Evolutionary conservation across 805 yeast species (phyloP), one percentile per base, ranked within the genome.

Genomic region (Scheffersomyces ergatensis): DNA sequence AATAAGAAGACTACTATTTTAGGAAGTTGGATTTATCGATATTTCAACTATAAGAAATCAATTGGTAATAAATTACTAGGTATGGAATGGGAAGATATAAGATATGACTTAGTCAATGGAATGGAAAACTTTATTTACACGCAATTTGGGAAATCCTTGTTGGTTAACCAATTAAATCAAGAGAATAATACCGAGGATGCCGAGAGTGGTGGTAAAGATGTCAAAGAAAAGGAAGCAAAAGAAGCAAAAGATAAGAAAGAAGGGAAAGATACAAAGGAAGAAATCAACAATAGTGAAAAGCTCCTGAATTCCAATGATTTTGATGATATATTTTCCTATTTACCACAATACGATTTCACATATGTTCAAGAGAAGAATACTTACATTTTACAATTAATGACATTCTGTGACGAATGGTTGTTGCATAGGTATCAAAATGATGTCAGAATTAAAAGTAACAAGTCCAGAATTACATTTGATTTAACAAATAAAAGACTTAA

Each of bases 41-140:
- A 57, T 49, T 68, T 70, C 46, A 65, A 55, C 37, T 64, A 64
- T 45, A 68, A 64, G 34, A 64, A 64, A 43, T 53, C 63, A 4
- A 47, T 58, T 7, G 59, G 58, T 9, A 63, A 63, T 48, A 68
- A 70, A 14, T 49, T 67, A 14, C 34, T 67, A 18, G 70, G 63
- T 2, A 64, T 70, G 49, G 74, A 67, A 50, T 70, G 73, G 73
- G 73, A 70, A 39, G 70, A 63, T 39, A 60, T 69, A 27, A 47
- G 74, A 23, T 55, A 60, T 41, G 75, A 70, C 36, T 47, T 68
- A 27, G 42, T 57, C 9, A 53, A 57, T 39, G 72, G 72, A 8
- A 50, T 67, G 18, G 75, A 70, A 46, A 49, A 54, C n/a, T 56
- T 57, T 40, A 34, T 64, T 25, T 67, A 67, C 47, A 60, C 54